Evolutionary conservation across 192 early-diverging fungal genomes (phyloP), one percentile per base, ranked within the genome.

Genomic region (Coemansia sp.): DNA sequence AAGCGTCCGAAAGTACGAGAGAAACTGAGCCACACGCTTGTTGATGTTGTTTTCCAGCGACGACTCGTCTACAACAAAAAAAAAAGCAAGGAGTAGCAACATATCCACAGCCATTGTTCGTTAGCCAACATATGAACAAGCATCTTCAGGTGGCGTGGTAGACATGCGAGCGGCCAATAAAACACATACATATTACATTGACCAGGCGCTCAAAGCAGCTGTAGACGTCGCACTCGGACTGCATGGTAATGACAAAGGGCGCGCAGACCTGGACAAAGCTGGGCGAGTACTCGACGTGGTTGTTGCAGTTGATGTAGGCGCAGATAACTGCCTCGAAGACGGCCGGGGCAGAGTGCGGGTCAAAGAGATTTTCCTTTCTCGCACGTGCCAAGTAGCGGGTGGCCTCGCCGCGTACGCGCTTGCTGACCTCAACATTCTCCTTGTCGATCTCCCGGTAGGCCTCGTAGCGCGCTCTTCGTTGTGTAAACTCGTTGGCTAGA

Each of bases 291-390:
- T 95, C 93, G 62, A 88, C 82, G 25, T 86, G 79, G 54, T 89
- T 87, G 68, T 93, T 88, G 70, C 89, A 83, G 81, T 90, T 92
- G 72, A 96, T 81, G 73, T 93, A 94, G 19, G 93, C 89, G 32
- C 87, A 89, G 56, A 97, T 89, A n/a, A 97, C 90, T 39, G 91
- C 88, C 69, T 97, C 94, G 73, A 92, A 88, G n/a, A 86, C 85
- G 40, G 84, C 83, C 10, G 87, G 83, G 2, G 68, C 86, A 12
- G 71, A 39, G 51, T 84, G 74, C 43, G 77, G 77, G 29, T 72
- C 69, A 31, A 83, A 56, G 31, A 69, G 66, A 15, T 24, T 38
- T 37, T 75, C 67, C 51, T 73, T 77, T 42, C 66, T 73, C 35
- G 73, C 75, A 54, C 83, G 79, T 45, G 47, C n/a, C 54, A 79